Conservation (phyloP, 2,329 filamentous ascomycete species). For the Sporothrix sp. region DNA sequence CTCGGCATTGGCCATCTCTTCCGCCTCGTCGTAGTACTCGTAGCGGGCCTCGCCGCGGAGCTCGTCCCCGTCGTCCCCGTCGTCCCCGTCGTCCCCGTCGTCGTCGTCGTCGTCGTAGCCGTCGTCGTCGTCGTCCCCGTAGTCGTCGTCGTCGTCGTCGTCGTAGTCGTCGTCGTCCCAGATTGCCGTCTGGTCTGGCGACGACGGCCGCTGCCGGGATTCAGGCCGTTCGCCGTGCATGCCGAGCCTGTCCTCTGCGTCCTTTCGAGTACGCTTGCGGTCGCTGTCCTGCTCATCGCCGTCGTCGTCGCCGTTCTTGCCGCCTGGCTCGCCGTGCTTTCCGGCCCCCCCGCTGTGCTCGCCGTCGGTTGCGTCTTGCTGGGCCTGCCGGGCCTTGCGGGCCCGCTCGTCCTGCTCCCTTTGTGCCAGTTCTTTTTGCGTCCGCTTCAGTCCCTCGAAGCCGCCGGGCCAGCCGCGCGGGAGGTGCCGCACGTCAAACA, state of each 20-base stretch:
- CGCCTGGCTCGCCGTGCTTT: background rate
- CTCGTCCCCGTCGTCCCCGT: too few species aligned
- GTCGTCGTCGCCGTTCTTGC: background rate
- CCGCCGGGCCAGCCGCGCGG: conserved; percentile 34
- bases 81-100: background rate
- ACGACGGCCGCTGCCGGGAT: too few species aligned
- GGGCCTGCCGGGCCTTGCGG: too few species aligned
- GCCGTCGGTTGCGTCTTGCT: too few species aligned
- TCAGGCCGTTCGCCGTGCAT: too few species aligned
- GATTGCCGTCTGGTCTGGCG: background rate
- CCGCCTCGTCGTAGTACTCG: conserved; percentile 14
- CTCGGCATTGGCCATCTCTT: conserved; percentile 9
- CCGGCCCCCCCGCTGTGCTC: too few species aligned
- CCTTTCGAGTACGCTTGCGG: too few species aligned
- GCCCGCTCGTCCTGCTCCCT: conserved; percentile 11
- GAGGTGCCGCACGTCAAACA: conserved; percentile 47
- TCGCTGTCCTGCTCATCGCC: too few species aligned
- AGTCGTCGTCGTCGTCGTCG: too few species aligned
- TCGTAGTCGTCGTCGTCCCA: too few species aligned
- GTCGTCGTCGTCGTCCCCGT: background rate
- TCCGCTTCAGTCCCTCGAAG: conserved; percentile 23
- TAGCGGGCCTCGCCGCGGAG: background rate
- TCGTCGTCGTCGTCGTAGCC: conserved; percentile 1
- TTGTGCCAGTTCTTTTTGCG: conserved; percentile 21
- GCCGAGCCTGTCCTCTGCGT: too few species aligned